Conservation (phyloP, 164 flowering plant genomes). For the Saururus chinensis region DNA sequence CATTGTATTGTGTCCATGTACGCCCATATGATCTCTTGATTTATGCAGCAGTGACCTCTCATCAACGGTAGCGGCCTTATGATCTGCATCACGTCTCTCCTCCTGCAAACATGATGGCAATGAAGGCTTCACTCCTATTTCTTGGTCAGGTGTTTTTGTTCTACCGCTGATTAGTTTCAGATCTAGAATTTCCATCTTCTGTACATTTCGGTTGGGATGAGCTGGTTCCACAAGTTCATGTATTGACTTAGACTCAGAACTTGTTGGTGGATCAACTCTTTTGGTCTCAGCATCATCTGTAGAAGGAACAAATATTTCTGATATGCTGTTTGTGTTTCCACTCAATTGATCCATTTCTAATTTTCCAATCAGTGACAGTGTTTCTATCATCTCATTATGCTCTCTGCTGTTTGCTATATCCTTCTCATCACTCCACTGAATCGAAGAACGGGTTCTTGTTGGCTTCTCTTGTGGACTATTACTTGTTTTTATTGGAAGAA, state of each 20-base stretch:
- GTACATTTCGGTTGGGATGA: too few relatives aligned
- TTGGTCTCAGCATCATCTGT: conserved; percentile 51
- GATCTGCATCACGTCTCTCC: too few relatives aligned
- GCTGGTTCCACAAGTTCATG: not conserved
- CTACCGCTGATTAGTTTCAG: too few relatives aligned
- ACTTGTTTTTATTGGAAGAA: conserved; percentile 50
- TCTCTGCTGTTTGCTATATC: conserved; percentile 20
- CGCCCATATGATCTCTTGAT: too few relatives aligned
- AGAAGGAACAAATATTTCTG: conserved; percentile 13
- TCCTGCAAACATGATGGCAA: too few relatives aligned
- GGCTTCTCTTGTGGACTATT: conserved; percentile 33
- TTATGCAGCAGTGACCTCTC: too few relatives aligned
- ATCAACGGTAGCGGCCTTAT: too few relatives aligned
- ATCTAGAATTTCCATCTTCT: too few relatives aligned
- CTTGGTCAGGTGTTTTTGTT: too few relatives aligned
- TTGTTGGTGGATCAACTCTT: conserved; percentile 25
- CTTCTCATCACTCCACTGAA: conserved; percentile 21
- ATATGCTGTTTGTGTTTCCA: conserved; percentile 8
- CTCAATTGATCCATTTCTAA: conserved; percentile 10
- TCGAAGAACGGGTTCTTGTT: conserved; percentile 18
- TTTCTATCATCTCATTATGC: conserved; percentile 10
- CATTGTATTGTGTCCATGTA: too few relatives aligned
- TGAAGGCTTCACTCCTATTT: too few relatives aligned
- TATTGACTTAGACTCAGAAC: not conserved
- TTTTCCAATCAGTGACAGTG: conserved; percentile 7